Evolutionary conservation across 805 yeast genomes (phyloP).

Genomic region (Candida insectalens): DNA sequence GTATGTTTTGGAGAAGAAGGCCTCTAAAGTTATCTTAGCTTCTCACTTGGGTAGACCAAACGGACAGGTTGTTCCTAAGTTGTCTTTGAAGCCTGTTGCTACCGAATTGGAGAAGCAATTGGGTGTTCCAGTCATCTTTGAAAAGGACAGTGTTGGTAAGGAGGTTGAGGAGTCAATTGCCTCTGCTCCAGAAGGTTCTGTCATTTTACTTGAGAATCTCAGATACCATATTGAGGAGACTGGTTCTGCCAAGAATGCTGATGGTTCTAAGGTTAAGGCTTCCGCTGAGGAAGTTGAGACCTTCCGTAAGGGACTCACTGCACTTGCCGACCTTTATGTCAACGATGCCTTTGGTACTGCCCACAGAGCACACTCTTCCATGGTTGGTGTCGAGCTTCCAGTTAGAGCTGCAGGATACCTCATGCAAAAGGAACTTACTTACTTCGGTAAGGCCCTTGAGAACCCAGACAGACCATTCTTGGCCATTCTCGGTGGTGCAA

Average conservation of each 20-base stretch:
- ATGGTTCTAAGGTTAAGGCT: slow-evolving; percentile 92
- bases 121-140: slow-evolving; percentile 66
- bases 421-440: slow-evolving; percentile 93
- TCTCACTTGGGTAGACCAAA: slow-evolving; percentile 99
- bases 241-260: slow-evolving; percentile 73
- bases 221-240: slow-evolving; percentile 99
- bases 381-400: slow-evolving; percentile 94
- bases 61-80: slow-evolving; percentile 80
- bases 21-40: slow-evolving; percentile 86
- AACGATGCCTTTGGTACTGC: slow-evolving; percentile 99
- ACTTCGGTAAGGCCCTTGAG: slow-evolving; percentile 97
- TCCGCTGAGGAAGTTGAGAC: slow-evolving; percentile 70
- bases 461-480: slow-evolving; percentile 97
- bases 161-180: slow-evolving; percentile 78
- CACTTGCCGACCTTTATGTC: slow-evolving; percentile 93
- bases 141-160: slow-evolving; percentile 85
- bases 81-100: slow-evolving; percentile 89
- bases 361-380: slow-evolving; percentile 99
- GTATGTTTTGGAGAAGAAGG: slow-evolving; percentile 85
- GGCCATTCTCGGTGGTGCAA: slow-evolving; percentile 99
- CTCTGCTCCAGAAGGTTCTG: slow-evolving; percentile 66
- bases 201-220: slow-evolving; percentile 90
- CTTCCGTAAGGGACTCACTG: slow-evolving; percentile 85
- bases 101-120: slow-evolving; percentile 76
- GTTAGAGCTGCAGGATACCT: slow-evolving; percentile 99